Percentiles rank a stretch among this genome's conserved stretches.
Evolutionary conservation across 2,329 filamentous ascomycete species (phyloP).

Genomic region (Penicillium palitans): DNA sequence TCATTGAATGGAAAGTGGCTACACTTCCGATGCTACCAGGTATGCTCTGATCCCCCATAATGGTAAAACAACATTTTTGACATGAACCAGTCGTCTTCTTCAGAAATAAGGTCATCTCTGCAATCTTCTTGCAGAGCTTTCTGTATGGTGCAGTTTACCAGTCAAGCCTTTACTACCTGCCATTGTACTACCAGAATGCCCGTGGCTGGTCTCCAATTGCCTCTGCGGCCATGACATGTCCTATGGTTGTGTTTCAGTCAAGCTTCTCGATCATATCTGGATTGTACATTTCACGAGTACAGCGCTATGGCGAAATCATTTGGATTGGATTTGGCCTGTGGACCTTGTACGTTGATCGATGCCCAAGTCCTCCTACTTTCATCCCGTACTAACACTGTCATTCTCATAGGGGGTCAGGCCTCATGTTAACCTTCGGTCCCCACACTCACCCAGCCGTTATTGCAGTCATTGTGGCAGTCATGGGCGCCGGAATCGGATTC

Average conservation of each 20-base stretch:
- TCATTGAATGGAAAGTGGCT: slow-evolving; percentile 59
- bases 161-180: slow-evolving; percentile 60
- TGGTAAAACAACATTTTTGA: slow-evolving; percentile 6
- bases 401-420: slow-evolving; percentile 47
- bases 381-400: slow-evolving; percentile 1
- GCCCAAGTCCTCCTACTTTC: not conserved
- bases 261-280: slow-evolving; percentile 48
- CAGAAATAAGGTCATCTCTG: slow-evolving; percentile 52
- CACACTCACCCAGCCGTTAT: slow-evolving; percentile 51
- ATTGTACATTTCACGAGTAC: slow-evolving; percentile 58
- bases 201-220: slow-evolving; percentile 46
- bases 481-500: slow-evolving; percentile 56
- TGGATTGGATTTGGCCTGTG: slow-evolving; percentile 50
- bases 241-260: slow-evolving; percentile 52
- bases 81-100: slow-evolving; percentile 49
- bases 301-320: slow-evolving; percentile 62
- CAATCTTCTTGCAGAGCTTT: slow-evolving; percentile 60
- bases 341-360: slow-evolving; percentile 42
- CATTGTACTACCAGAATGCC: slow-evolving; percentile 63
- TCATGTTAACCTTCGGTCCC: slow-evolving; percentile 53
- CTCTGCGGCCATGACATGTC: slow-evolving; percentile 55
- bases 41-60: slow-evolving; percentile 19
- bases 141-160: slow-evolving; percentile 63
- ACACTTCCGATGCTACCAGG: slow-evolving; percentile 59
- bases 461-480: slow-evolving; percentile 51